Evolutionary conservation across 2,329 filamentous ascomycete genomes (phyloP).

Genomic region (Diaporthe sp.): DNA sequence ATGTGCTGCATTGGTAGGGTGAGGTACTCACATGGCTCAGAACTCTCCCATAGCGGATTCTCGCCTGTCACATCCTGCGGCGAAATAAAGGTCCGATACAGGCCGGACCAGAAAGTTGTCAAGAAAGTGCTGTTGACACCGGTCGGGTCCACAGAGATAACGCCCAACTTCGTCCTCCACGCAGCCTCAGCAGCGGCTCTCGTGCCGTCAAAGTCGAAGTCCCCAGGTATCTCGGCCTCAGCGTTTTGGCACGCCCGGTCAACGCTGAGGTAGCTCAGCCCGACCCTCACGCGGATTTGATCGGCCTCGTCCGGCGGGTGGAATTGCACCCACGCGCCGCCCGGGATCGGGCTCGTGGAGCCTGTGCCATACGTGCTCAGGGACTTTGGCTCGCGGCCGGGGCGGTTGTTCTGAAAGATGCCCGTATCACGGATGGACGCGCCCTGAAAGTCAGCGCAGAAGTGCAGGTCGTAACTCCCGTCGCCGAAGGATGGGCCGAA

Average conservation of each 20-base stretch:
- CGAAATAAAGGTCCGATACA: conserved; percentile 75
- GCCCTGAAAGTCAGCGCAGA: conserved; percentile 60
- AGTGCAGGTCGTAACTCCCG: conserved; percentile 59
- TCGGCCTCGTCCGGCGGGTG: conserved; percentile 31
- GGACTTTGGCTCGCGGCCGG: conserved; percentile 50
- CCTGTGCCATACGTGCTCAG: conserved; percentile 38
- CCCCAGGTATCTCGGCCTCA: conserved; percentile 56
- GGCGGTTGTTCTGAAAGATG: conserved; percentile 62
- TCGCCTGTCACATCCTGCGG: conserved; percentile 81
- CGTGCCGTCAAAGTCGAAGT: conserved; percentile 70
- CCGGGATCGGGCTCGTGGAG: conserved; percentile 33
- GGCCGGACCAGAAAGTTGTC: conserved; percentile 57
- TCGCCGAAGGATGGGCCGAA: conserved; percentile 64
- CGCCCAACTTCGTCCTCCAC: conserved; percentile 73
- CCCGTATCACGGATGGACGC: conserved; percentile 59
- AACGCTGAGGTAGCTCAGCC: conserved; percentile 29
- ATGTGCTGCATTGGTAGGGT: too few species aligned
- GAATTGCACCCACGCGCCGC: conserved; percentile 37
- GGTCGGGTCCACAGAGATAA: conserved; percentile 52
- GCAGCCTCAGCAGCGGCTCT: conserved; percentile 63
- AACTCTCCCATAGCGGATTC: conserved; percentile 71
- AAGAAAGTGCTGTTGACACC: conserved; percentile 32
- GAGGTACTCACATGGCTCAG: conserved; percentile 60
- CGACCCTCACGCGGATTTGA: conserved; percentile 32
- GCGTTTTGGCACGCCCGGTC: conserved; percentile 32